Evolutionary conservation across 2,329 filamentous ascomycete species (phyloP).

Genomic region (Xylaria sp.): DNA sequence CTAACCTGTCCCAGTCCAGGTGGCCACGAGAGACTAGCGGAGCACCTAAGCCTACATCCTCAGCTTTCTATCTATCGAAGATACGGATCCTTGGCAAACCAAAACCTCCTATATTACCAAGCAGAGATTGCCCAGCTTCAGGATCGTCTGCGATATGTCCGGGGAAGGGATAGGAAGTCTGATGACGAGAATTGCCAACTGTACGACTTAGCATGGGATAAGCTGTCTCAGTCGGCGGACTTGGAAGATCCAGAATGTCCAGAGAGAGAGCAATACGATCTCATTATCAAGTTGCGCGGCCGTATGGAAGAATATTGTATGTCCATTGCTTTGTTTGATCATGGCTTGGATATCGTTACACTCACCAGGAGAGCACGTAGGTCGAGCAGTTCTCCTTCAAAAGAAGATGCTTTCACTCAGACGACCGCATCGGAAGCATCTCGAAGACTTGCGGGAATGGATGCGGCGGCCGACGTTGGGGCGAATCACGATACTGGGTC

Average conservation of each 20-base stretch:
- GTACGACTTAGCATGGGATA: not conserved
- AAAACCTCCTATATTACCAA: slow-evolving; percentile 13
- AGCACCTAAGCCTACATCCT: slow-evolving; percentile 12
- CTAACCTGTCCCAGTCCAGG: not conserved
- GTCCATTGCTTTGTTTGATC: not conserved
- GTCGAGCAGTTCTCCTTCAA: slow-evolving; percentile 6
- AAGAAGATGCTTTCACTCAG: slow-evolving; percentile 2
- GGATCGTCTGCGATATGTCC: not conserved
- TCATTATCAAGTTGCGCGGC: slow-evolving; percentile 17
- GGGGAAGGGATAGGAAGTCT: not conserved
- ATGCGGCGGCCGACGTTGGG: slow-evolving; percentile 11
- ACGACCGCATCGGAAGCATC: slow-evolving; percentile 10
- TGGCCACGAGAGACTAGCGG: slow-evolving; percentile 13
- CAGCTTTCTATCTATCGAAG: slow-evolving; percentile 16
- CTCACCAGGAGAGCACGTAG: not conserved
- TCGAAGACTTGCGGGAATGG: slow-evolving; percentile 16
- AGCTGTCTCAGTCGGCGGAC: slow-evolving; percentile 1
- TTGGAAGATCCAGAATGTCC: not conserved
- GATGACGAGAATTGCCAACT: not conserved
- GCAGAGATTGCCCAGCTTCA: slow-evolving; percentile 16
- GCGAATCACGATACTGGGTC: slow-evolving; percentile 7
- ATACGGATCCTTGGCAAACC: slow-evolving; percentile 9
- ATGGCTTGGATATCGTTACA: not conserved
- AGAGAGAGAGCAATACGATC: slow-evolving; percentile 10
- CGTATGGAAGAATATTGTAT: slow-evolving; percentile 18